phyloP scores from a whole-genome alignment of 176 grass and related monocot species.

The Carex littledalei region DNA sequence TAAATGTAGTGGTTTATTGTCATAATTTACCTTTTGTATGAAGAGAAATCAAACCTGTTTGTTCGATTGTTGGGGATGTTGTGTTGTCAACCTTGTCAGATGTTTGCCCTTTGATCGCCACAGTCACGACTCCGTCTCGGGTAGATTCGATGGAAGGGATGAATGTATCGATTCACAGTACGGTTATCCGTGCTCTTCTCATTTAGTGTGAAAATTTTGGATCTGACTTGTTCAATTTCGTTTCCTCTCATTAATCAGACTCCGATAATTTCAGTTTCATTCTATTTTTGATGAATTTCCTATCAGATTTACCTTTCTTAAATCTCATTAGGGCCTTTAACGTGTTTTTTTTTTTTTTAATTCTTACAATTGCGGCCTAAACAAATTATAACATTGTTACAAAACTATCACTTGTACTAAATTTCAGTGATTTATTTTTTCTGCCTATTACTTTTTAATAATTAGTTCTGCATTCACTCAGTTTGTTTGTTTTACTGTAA shows the following conservation, averaged over 20 bases:
- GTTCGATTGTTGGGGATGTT: slow-evolving; percentile 11
- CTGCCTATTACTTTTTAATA: background rate
- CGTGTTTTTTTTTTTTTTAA: background rate
- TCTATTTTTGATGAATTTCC: background rate
- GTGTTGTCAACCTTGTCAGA: background rate
- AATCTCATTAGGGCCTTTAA: background rate
- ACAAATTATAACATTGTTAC: background rate
- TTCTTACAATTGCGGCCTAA: background rate
- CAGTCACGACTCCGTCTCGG: background rate
- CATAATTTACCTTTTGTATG: background rate
- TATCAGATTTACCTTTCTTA: background rate
- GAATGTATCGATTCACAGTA: slow-evolving; percentile 7
- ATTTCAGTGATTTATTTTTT: background rate
- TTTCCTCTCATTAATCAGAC: background rate
- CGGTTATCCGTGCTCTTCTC: background rate
- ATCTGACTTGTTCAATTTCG: slow-evolving; percentile 12
- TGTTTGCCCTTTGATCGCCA: slow-evolving; percentile 7
- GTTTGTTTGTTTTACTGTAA: background rate
- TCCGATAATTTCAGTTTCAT: background rate
- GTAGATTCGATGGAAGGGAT: background rate
- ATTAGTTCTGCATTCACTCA: background rate
- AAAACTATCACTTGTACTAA: background rate
- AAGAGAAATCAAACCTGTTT: background rate
- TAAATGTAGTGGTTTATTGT: background rate
- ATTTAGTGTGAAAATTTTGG: background rate